Evolutionary conservation across 75 land plant genomes (phyloP), one percentile per base, ranked within the genome.

Genomic region (Pinus albicaulis): DNA sequence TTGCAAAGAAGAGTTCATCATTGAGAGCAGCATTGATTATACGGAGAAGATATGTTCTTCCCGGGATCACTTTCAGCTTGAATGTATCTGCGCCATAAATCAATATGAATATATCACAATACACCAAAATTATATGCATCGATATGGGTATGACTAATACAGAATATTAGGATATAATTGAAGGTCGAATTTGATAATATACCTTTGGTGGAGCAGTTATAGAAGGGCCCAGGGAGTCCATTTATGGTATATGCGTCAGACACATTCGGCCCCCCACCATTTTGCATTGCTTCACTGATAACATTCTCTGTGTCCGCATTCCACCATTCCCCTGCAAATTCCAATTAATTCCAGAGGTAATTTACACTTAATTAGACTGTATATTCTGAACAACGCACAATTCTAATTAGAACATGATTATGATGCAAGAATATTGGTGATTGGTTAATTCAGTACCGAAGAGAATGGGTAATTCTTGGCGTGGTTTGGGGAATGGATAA

Each of bases 241-340:
- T 93, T 95, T 34, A 95, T 89, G 57, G 94, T 93, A 55, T 91
- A 93, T 48, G 94, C 92, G 75, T 95, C 97, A 1, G 97, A 89
- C 22, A 86, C 89, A 36, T 93, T 91, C 19, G 91, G 91, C 0
- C 91, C 90, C 12, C 87, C 82, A 0, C 98, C 97, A 11, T 82
- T 75, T 23, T 71, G 76, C 59, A 91, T 63, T 2, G 94, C 90
- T 64, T 89, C 64, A 25, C 84, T 82, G 73, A 91, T 84, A n/a
- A 95, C 87, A 26, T 79, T 86, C 71, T 93, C 98, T 1, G 85
- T 82, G 59, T 93, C 85, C 10, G 83, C 81, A 72, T 91, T 95
- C 96, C 96, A 93, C 98, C 98, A 95, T 76, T 95, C 98, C 4
- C 90, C 98, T 91, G 83, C 77, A 77, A 66, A 24, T 69, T 25